Evolutionary conservation across 1,284 basidiomycete species (phyloP), one percentile per base, ranked within the genome.

Genomic region (Austroboletus niveus): DNA sequence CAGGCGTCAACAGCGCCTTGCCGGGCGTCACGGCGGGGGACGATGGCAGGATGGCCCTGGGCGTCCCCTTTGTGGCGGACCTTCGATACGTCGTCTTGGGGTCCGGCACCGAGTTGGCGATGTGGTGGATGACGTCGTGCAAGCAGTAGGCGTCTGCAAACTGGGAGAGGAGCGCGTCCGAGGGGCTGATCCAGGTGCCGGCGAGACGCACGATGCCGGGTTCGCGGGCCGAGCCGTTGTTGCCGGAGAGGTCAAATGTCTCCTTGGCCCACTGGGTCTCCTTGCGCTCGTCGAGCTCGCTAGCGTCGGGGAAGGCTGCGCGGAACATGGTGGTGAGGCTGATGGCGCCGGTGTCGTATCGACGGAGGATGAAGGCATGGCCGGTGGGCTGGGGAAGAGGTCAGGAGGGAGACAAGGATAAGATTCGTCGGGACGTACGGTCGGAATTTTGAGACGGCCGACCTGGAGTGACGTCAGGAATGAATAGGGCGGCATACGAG

Each of bases 271-370:
- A 98, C 46, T 82, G 79, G 60, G 91, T 82, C 72, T 99, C 96
- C 31, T 73, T 74, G 65, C 84, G 85, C 72, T 98, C 96, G 20
- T 88, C 85, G 42, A 81, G 78, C 3, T 93, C 91, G 31, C 78
- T 74, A 1, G 94, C 90, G 49, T 78, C 83, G 9, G 97, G 96
- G 73, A 95, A 99, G 0, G 95, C 94, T 27, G 95, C 93, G 60
- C 94, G 92, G 78, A 94, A 98, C 92, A 99, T 97, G 55, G 96
- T 97, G 6, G 94, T 97, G 17, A 96, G 85, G 54, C 91, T 94
- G 71, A 99, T 82, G 24, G 95, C 95, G 58, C 93, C 86, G 7
- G 96, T 98, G 74, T 99, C 96, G 66, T 94, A 97, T 54, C 96
- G 87, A 57, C 94, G 85, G 51, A 98, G 87, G 66, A 98, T 90